These are phyloP conservation scores for Annulohypoxylon moriforme DNA, from an alignment of 495 filamentous ascomycete genomes.

Conservation along the genomic window DNA sequence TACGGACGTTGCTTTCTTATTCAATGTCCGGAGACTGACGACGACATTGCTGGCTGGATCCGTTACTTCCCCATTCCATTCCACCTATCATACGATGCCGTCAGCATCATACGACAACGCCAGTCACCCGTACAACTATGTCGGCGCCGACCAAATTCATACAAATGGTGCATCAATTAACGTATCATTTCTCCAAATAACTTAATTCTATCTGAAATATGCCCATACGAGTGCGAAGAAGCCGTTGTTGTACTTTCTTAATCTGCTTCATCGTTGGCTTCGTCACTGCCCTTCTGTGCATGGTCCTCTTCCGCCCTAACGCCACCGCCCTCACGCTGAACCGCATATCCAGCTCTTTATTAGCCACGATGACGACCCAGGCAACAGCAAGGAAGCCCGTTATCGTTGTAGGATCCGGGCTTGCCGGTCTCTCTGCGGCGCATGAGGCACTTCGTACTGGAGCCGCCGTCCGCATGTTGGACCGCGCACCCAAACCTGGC, in stretches of 20 bases:
- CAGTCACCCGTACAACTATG: slow-evolving; percentile 5
- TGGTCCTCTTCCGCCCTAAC: slow-evolving; percentile 35
- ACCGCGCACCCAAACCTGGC: slow-evolving; percentile 65
- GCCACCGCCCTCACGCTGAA: slow-evolving; percentile 8
- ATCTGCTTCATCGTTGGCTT: slow-evolving; percentile 41
- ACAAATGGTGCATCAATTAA: slow-evolving; percentile 15
- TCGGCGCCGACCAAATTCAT: slow-evolving; percentile 21
- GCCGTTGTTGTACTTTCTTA: slow-evolving; percentile 32
- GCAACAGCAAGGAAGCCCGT: slow-evolving; percentile 43
- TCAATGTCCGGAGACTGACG: slow-evolving; percentile 8
- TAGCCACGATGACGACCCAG: slow-evolving; percentile 13
- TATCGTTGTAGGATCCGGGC: slow-evolving; percentile 63
- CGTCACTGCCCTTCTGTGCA: slow-evolving; percentile 41
- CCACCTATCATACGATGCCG: slow-evolving; percentile 38
- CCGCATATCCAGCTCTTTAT: slow-evolving; percentile 15
- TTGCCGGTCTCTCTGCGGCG: slow-evolving; percentile 64
- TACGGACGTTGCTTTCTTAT: background rate
- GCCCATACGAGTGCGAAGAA: slow-evolving; percentile 36
- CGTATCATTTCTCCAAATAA: background rate
- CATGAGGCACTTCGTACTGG: slow-evolving; percentile 59
- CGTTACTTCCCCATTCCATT: slow-evolving; percentile 31
- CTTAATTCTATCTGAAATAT: slow-evolving; percentile 5
- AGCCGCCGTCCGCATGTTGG: slow-evolving; percentile 62
- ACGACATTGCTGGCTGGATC: background rate
- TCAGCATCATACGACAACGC: slow-evolving; percentile 36